Conservation (phyloP, 2,329 filamentous ascomycete genomes). For the Phyllosticta citriasiana region DNA sequence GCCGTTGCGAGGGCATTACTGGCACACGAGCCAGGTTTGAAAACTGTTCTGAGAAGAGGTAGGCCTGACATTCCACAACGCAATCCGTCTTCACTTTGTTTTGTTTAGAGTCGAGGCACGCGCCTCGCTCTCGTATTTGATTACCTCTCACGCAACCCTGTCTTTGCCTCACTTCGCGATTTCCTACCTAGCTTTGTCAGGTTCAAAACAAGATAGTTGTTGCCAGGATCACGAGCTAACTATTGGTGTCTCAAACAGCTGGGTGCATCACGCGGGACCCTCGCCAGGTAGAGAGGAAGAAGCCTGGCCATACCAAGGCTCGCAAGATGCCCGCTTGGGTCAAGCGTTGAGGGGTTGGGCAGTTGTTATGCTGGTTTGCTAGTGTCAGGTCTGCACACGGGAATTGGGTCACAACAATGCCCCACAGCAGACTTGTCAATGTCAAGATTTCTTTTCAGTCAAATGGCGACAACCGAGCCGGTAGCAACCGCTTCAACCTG, state of each 20-base stretch:
- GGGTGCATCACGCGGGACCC: slow-evolving; percentile 86
- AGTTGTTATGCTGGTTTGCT: slow-evolving; percentile 2
- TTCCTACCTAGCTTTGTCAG: slow-evolving; percentile 1
- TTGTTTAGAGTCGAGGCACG: neutral
- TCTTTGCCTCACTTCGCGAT: slow-evolving; percentile 1
- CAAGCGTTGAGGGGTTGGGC: slow-evolving; percentile 50
- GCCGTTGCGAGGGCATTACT: slow-evolving; percentile 80
- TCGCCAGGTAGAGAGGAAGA: slow-evolving; percentile 94
- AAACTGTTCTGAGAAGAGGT: slow-evolving; percentile 82
- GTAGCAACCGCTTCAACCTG: neutral
- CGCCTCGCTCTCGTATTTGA: neutral
- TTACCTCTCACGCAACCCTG: neutral
- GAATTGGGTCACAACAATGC: neutral
- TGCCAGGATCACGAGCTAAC: slow-evolving; percentile 32
- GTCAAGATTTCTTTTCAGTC: neutral
- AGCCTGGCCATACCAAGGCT: slow-evolving; percentile 89
- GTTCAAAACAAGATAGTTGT: neutral
- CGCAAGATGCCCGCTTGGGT: slow-evolving; percentile 98
- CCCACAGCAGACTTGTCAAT: neutral
- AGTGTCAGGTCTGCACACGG: neutral
- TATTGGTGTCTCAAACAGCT: slow-evolving; percentile 45
- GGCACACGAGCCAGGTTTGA: slow-evolving; percentile 85
- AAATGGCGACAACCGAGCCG: neutral
- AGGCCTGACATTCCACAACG: slow-evolving; percentile 33
- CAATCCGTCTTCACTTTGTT: neutral